Base-by-base conservation (phyloP, 768 basidiomycete genomes). In the Candolleomyces aberdarensis region DNA sequence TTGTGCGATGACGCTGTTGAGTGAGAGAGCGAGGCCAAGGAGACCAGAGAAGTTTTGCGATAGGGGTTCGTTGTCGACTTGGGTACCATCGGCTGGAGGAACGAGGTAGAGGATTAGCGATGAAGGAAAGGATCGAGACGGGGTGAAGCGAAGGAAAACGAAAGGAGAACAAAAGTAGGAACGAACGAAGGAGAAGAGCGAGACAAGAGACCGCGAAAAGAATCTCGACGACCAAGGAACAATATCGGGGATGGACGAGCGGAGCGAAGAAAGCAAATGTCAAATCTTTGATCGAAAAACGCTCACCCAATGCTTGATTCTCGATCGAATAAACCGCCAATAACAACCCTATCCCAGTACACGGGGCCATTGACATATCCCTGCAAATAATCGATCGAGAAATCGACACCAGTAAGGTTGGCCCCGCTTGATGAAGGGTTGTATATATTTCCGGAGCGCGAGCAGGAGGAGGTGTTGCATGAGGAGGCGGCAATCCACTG, bases 401-500 rank as follows among this genome's bases (percentile, higher is more conserved):
- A 85, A 1, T 69, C 48, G 13, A 64, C 44, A 7, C 72, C 77
- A 0, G 88, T 84, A 0, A 75, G 58, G 0, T 62, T 72, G 1
- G 86, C 79, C 1, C 69, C 70, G 20, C 77, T 75, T n/a, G 46
- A 31, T 9, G 53, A 48, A 1, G 89, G 80, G 60, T 91, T 79
- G 68, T 91, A 93, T 3, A 79, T 76, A 17, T 82, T 82, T 39
- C 68, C 70, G 0, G 80, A 77, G 17, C 75, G 70, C 17, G 71
- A 71, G 64, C 90, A 92, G 0, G 76, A 65, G 0, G 80, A 73
- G 0, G 86, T 79, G 1, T 80, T 75, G 63, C 92, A 93, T 3
- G 83, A 81, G 11, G 78, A 80, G 1, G 88, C 88, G 0, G 88
- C 86, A 48, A 93, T 75, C 91, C 91, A 93, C 91, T 92, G 62